phyloP scores from a whole-genome alignment of 768 basidiomycete species.

The Hortiboletus campestris region DNA sequence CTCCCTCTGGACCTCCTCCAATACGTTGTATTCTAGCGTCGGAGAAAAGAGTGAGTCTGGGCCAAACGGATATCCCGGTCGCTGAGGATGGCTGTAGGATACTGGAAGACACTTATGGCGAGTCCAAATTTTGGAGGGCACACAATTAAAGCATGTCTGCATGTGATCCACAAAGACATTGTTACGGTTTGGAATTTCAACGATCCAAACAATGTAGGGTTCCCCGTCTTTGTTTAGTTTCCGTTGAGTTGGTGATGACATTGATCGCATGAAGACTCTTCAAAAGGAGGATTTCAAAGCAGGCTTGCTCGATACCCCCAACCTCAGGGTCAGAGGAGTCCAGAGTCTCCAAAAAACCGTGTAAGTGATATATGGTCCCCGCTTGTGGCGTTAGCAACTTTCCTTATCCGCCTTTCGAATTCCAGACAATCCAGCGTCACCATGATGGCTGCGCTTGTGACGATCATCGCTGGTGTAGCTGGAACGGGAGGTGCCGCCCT shows the following conservation, averaged over 20 bases:
- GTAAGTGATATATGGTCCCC: neutral
- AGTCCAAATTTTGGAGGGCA: neutral
- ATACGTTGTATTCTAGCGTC: neutral
- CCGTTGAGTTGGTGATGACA: neutral
- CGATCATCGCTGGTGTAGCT: neutral
- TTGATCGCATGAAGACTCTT: neutral
- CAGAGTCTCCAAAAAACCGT: neutral
- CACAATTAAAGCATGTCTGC: neutral
- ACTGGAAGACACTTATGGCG: neutral
- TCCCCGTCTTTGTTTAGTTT: neutral
- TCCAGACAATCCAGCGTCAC: neutral
- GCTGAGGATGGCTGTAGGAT: neutral
- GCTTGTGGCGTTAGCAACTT: neutral
- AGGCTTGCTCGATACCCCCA: neutral
- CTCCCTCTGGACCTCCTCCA: neutral
- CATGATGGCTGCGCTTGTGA: neutral
- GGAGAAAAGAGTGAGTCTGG: neutral
- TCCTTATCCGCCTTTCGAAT: neutral
- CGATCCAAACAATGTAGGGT: neutral
- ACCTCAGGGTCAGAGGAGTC: neutral
- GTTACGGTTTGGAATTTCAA: constrained; percentile 5
- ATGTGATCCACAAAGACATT: constrained; percentile 4
- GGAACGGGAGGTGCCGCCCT: neutral
- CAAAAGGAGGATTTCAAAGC: neutral
- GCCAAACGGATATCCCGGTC: neutral